Base-by-base conservation (phyloP, 1,284 basidiomycete species). In the Gomphus sp. region DNA sequence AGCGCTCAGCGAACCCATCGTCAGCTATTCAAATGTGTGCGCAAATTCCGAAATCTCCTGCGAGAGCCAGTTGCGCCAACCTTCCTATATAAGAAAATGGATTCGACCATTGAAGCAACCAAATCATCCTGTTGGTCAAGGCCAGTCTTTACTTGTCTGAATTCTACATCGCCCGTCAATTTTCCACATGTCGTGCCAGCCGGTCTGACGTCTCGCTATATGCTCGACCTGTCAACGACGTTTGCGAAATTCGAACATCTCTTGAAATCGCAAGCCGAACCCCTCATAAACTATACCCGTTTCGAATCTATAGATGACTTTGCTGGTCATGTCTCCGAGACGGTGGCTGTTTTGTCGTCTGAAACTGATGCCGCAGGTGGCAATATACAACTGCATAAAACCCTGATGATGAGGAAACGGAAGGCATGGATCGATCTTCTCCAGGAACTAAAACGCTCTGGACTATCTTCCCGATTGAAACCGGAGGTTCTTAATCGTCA, bases 361-460 rank as follows among this genome's bases (percentile, higher is more conserved):
- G 0, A 66, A n/a, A 58, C 67, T 2, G 70, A 68, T 25, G 63
- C 79, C 0, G 69, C 82, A 2, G 73, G 89, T 62, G 84, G 82
- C 52, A 83, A 87, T 55, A 76, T 77, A 60, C 94, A 92, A 72
- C 76, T 82, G 49, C 78, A 83, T 63, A 97, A 96, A 70, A 82
- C 87, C 41, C 72, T 89, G 4, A 71, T 95, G 53, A 82, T 87
- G 16, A 82, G 91, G 36, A 99, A 99, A 74, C 80, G 90, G 61
- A 93, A 93, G 68, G 95, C 94, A 0, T 95, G 89, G 82, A 85
- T 88, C 33, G 93, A 98, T 68, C 76, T 98, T 22, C 76, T 98
- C 62, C 96, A 93, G 72, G 91, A 95, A 67, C 76, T 98, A 43
- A 91, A 91, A 67, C 80, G 82, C 1, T 76, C 85, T 34, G 97